phyloP scores from a whole-genome alignment of 192 early-diverging fungal genomes.

The Coemansia sp. region DNA sequence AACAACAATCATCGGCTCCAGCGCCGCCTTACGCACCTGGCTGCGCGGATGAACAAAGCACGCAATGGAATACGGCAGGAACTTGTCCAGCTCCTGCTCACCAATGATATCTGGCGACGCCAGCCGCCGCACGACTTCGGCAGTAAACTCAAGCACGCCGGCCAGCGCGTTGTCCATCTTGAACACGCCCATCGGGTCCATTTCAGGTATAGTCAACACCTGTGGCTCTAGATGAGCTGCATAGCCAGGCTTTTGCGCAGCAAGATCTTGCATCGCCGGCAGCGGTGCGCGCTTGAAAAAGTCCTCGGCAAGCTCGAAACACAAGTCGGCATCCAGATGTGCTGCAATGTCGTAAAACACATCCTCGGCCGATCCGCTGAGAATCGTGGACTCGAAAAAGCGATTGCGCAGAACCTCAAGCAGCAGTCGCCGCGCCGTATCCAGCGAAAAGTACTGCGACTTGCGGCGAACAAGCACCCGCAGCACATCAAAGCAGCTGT shows the following conservation, averaged over 20 bases:
- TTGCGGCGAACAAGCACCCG: constrained; percentile 50
- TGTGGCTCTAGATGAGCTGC: constrained; percentile 13
- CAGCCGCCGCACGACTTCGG: constrained; percentile 35
- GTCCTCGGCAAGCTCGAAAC: constrained; percentile 46
- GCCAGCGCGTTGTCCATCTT: constrained; percentile 55
- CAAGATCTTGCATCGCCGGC: constrained; percentile 16
- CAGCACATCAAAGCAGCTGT: constrained; percentile 56
- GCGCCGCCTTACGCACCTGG: constrained; percentile 53
- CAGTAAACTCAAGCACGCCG: constrained; percentile 49
- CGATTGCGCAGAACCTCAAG: constrained; percentile 51
- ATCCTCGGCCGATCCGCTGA: constrained; percentile 53
- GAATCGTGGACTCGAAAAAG: constrained; percentile 50
- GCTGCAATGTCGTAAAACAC: constrained; percentile 50
- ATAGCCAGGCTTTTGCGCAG: constrained; percentile 26
- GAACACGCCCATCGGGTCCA: constrained; percentile 50
- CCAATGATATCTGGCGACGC: constrained; percentile 23
- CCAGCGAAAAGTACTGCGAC: constrained; percentile 46
- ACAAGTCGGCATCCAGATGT: constrained; percentile 43
- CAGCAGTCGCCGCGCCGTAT: constrained; percentile 33
- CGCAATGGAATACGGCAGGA: constrained; percentile 42
- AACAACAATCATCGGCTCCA: constrained; percentile 36
- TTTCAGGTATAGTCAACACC: constrained; percentile 16
- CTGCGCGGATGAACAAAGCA: constrained; percentile 49
- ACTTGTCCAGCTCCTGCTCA: constrained; percentile 27
- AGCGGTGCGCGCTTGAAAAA: constrained; percentile 50